phyloP scores from a whole-genome alignment of 441 rosid genomes.

The Euphorbia celastroides region DNA sequence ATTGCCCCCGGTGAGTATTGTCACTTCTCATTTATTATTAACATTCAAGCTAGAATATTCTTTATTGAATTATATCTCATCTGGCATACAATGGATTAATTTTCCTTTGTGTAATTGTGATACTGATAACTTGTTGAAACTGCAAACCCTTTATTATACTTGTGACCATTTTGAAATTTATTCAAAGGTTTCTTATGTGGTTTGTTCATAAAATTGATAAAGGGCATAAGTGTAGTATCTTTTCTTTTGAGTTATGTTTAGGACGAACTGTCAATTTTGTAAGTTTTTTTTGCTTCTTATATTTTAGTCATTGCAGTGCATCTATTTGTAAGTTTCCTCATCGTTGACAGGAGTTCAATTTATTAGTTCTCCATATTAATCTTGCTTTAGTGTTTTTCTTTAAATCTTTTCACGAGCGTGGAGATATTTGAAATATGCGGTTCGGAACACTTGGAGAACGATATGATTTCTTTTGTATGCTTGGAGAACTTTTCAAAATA shows the following conservation, averaged over 20 bases:
- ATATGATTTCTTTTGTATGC: background rate
- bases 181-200: background rate
- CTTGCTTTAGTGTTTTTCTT: background rate
- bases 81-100: background rate
- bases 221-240: background rate
- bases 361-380: background rate
- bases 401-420: background rate
- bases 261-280: background rate
- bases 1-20: slow-evolving; percentile 74
- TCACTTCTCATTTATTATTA: slow-evolving; percentile 21
- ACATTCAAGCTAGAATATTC: slow-evolving; percentile 20
- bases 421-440: background rate
- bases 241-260: background rate
- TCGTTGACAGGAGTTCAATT: background rate
- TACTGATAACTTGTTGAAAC: background rate
- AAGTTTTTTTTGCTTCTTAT: background rate
- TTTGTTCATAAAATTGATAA: background rate
- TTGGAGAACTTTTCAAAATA: background rate
- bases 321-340: slow-evolving; percentile 1
- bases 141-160: background rate
- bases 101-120: background rate
- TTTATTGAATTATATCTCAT: background rate
- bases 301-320: background rate
- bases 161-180: background rate
- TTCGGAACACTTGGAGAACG: background rate